A percentile compares a stretch with the other conserved stretches of the same genome.
phyloP scores from a whole-genome alignment of 305 asterid genomes.

The Ajuga reptans region DNA sequence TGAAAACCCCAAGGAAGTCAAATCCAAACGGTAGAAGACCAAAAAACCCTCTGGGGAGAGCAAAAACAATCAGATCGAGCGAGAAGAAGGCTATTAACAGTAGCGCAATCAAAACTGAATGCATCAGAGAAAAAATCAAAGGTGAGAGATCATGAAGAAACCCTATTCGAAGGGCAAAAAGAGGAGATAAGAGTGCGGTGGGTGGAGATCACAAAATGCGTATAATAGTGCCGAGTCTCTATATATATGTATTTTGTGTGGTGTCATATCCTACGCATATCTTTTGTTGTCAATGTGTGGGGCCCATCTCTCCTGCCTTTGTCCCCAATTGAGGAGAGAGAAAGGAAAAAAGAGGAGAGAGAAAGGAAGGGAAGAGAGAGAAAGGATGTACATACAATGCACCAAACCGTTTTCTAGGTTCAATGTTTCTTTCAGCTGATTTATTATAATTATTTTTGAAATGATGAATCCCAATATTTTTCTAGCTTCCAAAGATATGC shows the following conservation, averaged over 20 bases:
- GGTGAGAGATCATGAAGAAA: slow-evolving; percentile 21
- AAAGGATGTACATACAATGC: slow-evolving; percentile 39
- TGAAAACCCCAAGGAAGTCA: slow-evolving; percentile 23
- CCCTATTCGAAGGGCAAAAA: slow-evolving; percentile 65
- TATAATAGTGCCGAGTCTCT: not conserved
- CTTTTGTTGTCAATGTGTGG: slow-evolving; percentile 32
- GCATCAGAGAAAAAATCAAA: slow-evolving; percentile 46
- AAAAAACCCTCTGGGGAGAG: slow-evolving; percentile 53
- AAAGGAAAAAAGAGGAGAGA: slow-evolving; percentile 16
- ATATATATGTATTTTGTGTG: slow-evolving; percentile 18
- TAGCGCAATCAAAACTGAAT: slow-evolving; percentile 28
- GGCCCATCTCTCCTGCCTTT: slow-evolving; percentile 21
- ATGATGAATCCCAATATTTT: not conserved
- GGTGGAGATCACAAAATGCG: slow-evolving; percentile 20
- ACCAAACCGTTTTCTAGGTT: slow-evolving; percentile 34
- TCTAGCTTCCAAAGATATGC: slow-evolving; percentile 10
- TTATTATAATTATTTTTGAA: slow-evolving; percentile 14
- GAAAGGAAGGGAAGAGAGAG: not conserved
- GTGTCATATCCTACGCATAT: slow-evolving; percentile 30
- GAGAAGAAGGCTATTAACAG: slow-evolving; percentile 29
- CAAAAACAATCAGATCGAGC: slow-evolving; percentile 45
- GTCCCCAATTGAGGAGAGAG: slow-evolving; percentile 1
- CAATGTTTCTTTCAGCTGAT: slow-evolving; percentile 44
- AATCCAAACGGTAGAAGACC: slow-evolving; percentile 34
- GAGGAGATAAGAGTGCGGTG: slow-evolving; percentile 14